phyloP scores from a whole-genome alignment of 768 basidiomycete genomes.

The Serpula lacrymans region DNA sequence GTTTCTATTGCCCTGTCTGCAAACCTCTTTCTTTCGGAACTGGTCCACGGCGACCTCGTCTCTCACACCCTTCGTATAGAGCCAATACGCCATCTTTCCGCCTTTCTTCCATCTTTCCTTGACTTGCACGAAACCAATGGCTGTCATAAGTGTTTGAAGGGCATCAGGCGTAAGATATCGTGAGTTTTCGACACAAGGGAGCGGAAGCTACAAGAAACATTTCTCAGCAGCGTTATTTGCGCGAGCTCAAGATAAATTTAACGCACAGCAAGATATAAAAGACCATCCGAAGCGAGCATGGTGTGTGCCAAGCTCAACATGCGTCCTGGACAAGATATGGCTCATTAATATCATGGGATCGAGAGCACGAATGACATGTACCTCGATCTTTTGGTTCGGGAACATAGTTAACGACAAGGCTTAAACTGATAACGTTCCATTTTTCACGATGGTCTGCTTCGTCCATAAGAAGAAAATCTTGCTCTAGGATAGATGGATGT shows the following conservation, averaged over 20 bases:
- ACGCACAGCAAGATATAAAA: conserved; percentile 71
- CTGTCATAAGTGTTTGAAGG: conserved; percentile 53
- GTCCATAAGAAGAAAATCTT: conserved; percentile 77
- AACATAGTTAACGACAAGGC: conserved; percentile 89
- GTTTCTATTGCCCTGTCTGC: conserved; percentile 71
- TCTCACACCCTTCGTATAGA: conserved; percentile 51
- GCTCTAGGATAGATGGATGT: conserved; percentile 78
- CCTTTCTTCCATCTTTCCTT: conserved; percentile 59
- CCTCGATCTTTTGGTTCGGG: conserved; percentile 74
- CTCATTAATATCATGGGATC: conserved; percentile 3
- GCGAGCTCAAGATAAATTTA: conserved; percentile 7
- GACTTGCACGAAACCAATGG: conserved; percentile 61
- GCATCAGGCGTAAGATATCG: conserved; percentile 69
- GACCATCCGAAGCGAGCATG: conserved; percentile 52
- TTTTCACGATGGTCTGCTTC: conserved; percentile 41
- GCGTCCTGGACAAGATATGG: conserved; percentile 41
- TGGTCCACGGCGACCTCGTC: conserved; percentile 6
- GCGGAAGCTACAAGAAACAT: conserved; percentile 58
- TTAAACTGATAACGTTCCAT: conserved; percentile 84
- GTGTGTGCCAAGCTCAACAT: conserved; percentile 65
- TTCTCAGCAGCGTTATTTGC: too few relatives aligned
- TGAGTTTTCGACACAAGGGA: conserved; percentile 83
- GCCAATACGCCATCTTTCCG: conserved; percentile 87
- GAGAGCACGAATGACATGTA: conserved; percentile 23
- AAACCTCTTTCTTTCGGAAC: conserved; percentile 53